Conservation (phyloP, 495 filamentous ascomycete genomes). For the Aspergillus taichungensis region DNA sequence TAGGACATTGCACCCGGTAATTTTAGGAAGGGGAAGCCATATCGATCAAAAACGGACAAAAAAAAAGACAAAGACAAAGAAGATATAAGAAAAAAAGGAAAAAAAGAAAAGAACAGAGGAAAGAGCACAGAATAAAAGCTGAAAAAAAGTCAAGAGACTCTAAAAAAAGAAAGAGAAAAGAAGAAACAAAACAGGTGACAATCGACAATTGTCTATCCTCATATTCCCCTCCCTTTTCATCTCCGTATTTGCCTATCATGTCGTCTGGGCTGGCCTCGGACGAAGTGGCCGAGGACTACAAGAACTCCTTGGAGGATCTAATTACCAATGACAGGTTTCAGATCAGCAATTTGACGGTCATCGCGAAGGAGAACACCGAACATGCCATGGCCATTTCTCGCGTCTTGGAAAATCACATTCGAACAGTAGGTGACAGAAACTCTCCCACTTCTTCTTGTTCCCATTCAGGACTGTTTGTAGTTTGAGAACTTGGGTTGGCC, state of each 20-base stretch:
- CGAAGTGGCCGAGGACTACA: slow-evolving; percentile 92
- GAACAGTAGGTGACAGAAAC: slow-evolving; percentile 59
- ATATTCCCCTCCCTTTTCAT: slow-evolving; percentile 2
- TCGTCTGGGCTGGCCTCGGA: slow-evolving; percentile 62
- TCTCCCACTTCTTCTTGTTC: slow-evolving; percentile 5
- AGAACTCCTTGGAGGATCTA: slow-evolving; percentile 83
- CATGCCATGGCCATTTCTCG: slow-evolving; percentile 87
- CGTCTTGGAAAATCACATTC: slow-evolving; percentile 84
- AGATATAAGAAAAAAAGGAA: slow-evolving; percentile 9
- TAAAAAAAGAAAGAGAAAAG: slow-evolving; percentile 5
- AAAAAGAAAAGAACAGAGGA: slow-evolving; percentile 5
- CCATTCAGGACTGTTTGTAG: slow-evolving; percentile 14
- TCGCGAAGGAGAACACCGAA: slow-evolving; percentile 92
- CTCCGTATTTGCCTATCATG: slow-evolving; percentile 48
- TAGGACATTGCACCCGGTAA: slow-evolving; percentile 18
- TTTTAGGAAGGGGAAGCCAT: slow-evolving; percentile 6
- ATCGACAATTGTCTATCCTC: slow-evolving; percentile 1
- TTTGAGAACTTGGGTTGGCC: slow-evolving; percentile 7
- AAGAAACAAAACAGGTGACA: slow-evolving; percentile 2
- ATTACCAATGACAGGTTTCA: slow-evolving; percentile 81
- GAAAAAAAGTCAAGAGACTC: slow-evolving; percentile 10
- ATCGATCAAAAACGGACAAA: not conserved
- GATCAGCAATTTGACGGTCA: slow-evolving; percentile 91
- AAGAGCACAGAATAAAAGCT: slow-evolving; percentile 6
- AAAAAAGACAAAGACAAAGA: slow-evolving; percentile 10